These are phyloP conservation scores for Chrysosporium queenslandicum DNA, from an alignment of 2,329 filamentous ascomycete species.

Conservation along the genomic window DNA sequence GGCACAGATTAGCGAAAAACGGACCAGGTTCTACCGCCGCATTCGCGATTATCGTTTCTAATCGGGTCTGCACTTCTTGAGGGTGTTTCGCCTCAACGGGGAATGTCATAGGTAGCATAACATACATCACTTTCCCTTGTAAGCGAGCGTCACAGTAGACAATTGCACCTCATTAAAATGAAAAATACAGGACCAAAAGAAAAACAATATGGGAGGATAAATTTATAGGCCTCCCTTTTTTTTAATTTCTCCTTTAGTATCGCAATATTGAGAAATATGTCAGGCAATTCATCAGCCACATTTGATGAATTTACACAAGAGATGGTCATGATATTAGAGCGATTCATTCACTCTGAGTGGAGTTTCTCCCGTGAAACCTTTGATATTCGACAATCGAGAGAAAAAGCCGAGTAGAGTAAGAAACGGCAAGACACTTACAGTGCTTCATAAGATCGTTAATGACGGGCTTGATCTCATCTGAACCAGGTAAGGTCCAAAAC, in stretches of 20 bases:
- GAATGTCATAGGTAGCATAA: slow-evolving; percentile 34
- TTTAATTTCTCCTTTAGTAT: too few species aligned
- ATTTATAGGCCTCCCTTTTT: too few species aligned
- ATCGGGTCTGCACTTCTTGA: slow-evolving; percentile 19
- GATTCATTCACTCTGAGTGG: not conserved
- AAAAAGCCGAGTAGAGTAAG: not conserved
- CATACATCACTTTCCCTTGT: slow-evolving; percentile 23
- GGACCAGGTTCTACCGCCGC: slow-evolving; percentile 30
- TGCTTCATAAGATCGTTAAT: slow-evolving; percentile 4
- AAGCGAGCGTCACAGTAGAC: not conserved
- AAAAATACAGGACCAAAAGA: not conserved
- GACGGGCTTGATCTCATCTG: not conserved
- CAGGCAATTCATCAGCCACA: too few species aligned
- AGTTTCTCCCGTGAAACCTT: too few species aligned
- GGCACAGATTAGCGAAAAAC: slow-evolving; percentile 34
- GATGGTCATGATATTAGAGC: not conserved
- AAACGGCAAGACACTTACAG: slow-evolving; percentile 4
- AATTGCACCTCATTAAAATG: not conserved
- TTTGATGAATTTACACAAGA: too few species aligned
- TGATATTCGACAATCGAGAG: too few species aligned
- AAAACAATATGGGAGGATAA: too few species aligned
- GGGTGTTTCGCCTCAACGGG: slow-evolving; percentile 25
- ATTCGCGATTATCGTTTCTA: slow-evolving; percentile 25
- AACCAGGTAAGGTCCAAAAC: slow-evolving; percentile 5
- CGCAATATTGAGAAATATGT: too few species aligned